These are phyloP conservation scores for Barbarea vulgaris DNA, from an alignment of 345 rosid species.

Conservation along the genomic window DNA sequence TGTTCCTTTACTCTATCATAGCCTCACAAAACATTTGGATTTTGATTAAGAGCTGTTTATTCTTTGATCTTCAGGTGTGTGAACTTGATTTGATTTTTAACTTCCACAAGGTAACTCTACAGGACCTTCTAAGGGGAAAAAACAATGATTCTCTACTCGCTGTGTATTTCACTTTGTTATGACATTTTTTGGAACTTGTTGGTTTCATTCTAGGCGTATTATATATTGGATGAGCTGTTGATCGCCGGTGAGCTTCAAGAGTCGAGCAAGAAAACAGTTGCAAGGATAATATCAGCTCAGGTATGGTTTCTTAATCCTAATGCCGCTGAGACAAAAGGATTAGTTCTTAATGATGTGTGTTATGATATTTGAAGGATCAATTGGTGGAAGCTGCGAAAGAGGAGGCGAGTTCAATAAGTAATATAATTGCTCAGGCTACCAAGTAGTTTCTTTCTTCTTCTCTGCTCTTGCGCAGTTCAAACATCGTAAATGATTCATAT, in stretches of 20 bases:
- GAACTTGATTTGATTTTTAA: constrained; percentile 96
- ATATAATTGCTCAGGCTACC: constrained; percentile 94
- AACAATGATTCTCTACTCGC: not conserved
- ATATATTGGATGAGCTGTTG: constrained; percentile 88
- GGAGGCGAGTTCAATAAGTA: constrained; percentile 85
- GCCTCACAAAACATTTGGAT: not conserved
- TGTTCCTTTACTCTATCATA: not conserved
- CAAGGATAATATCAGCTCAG: constrained; percentile 88
- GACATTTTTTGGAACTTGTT: constrained; percentile 15
- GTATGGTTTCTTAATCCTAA: constrained; percentile 40
- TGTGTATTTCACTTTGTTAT: not conserved
- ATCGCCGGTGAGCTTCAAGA: constrained; percentile 99
- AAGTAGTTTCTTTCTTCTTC: constrained; percentile 50
- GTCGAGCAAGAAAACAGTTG: constrained; percentile 92
- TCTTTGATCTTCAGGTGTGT: constrained; percentile 66
- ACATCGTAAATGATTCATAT: constrained; percentile 17
- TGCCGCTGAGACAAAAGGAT: not conserved
- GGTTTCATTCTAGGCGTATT: constrained; percentile 65
- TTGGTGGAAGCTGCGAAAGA: constrained; percentile 97
- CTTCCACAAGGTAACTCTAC: constrained; percentile 76
- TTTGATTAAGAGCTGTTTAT: constrained; percentile 21
- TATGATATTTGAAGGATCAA: constrained; percentile 62
- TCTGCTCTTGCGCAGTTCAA: not conserved
- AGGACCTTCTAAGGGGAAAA: not conserved
- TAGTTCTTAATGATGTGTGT: not conserved